Percentiles rank a stretch among this genome's conserved stretches.
Evolutionary conservation across 805 yeast species (phyloP).

Genomic region (Candida insectorum): DNA sequence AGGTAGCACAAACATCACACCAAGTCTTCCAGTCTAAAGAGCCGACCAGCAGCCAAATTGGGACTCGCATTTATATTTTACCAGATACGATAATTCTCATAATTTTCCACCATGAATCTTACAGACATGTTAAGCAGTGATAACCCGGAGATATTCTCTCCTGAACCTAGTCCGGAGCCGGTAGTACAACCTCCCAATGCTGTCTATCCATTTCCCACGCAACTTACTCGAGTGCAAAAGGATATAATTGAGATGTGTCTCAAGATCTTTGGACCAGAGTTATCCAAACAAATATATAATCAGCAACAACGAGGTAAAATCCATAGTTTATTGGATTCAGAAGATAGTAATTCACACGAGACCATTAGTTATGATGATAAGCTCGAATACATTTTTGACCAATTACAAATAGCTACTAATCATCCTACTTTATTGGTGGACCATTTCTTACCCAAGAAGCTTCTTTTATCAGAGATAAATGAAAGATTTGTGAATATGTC

Average conservation of each 20-base stretch:
- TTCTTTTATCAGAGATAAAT: constrained; percentile 63
- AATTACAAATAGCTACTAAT: constrained; percentile 48
- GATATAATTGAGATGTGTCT: constrained; percentile 32
- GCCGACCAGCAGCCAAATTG: no score
- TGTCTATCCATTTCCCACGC: constrained; percentile 34
- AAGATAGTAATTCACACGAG: constrained; percentile 5
- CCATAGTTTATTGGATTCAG: constrained; percentile 27
- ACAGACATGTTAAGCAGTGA: constrained; percentile 38
- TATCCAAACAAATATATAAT: constrained; percentile 19
- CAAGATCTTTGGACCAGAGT: constrained; percentile 24
- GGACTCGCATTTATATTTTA: no score
- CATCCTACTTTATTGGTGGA: constrained; percentile 74
- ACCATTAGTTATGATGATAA: constrained; percentile 20
- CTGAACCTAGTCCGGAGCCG: constrained; percentile 7
- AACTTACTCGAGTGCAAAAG: constrained; percentile 28
- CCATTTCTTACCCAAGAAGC: constrained; percentile 71
- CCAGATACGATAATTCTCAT: no score
- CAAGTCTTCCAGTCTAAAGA: no score
- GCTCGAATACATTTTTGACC: constrained; percentile 42
- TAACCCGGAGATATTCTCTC: constrained; percentile 17
- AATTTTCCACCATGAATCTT: constrained; percentile 27
- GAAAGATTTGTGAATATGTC: constrained; percentile 51
- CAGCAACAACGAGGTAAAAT: constrained; percentile 30
- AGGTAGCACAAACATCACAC: no score
- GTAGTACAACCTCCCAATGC: constrained; percentile 23